These are phyloP conservation scores for Cubamyces lactineus DNA, from an alignment of 768 basidiomycete species.

Conservation along the genomic window DNA sequence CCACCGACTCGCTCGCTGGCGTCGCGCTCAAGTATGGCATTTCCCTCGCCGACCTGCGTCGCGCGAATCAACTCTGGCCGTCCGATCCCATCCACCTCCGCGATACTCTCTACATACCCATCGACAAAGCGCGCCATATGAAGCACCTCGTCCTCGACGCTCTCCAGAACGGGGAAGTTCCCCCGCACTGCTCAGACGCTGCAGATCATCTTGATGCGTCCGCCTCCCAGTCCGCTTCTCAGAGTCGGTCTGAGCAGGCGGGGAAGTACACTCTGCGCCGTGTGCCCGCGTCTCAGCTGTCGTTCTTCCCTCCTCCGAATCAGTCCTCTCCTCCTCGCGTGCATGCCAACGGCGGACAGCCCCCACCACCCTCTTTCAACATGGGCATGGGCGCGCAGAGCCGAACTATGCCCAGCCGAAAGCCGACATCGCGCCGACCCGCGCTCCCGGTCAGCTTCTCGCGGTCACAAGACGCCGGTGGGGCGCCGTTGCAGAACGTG, in stretches of 20 bases:
- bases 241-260: background rate
- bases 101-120: constrained; percentile 77
- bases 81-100: constrained; percentile 92
- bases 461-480: background rate
- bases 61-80: constrained; percentile 92
- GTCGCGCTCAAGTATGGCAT: constrained; percentile 91
- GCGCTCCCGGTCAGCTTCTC: constrained; percentile 9
- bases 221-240: background rate
- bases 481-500: constrained; percentile 9
- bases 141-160: constrained; percentile 33
- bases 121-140: constrained; percentile 57
- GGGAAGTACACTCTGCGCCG: constrained; percentile 31
- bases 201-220: background rate
- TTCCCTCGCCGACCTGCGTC: constrained; percentile 77
- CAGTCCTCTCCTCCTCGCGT: constrained; percentile 1
- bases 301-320: constrained; percentile 37
- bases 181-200: background rate
- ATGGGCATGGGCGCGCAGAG: no score
- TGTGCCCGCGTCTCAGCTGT: constrained; percentile 36
- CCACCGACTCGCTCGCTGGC: constrained; percentile 81
- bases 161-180: constrained; percentile 4
- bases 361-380: background rate
- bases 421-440: background rate
- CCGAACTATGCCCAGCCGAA: constrained; percentile 6
- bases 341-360: background rate